Evolutionary conservation across 371 early-diverging fungal species (phyloP).

Genomic region (Mucor piriformis): DNA sequence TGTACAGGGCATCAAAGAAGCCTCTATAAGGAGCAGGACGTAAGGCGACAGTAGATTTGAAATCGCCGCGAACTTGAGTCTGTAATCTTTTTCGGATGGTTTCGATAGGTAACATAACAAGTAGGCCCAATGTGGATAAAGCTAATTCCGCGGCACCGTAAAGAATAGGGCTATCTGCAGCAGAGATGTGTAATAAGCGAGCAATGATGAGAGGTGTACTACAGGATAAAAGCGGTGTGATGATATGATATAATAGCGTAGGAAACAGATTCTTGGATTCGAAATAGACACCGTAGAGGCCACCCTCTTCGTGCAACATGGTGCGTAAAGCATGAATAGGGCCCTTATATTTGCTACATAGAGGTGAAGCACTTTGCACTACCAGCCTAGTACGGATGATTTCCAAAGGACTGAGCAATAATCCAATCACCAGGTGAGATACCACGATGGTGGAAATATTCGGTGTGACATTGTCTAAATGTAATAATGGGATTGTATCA

Average conservation of each 20-base stretch:
- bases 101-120: slow-evolving; percentile 84
- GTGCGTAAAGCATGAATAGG: slow-evolving; percentile 69
- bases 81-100: slow-evolving; percentile 85
- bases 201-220: slow-evolving; percentile 72
- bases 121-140: slow-evolving; percentile 65
- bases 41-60: slow-evolving; percentile 74
- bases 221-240: slow-evolving; percentile 73
- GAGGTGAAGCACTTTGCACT: slow-evolving; percentile 72
- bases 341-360: slow-evolving; percentile 75
- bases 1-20: slow-evolving; percentile 75
- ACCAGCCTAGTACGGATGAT: slow-evolving; percentile 72
- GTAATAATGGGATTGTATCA: slow-evolving; percentile 72
- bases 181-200: slow-evolving; percentile 62
- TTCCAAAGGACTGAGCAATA: slow-evolving; percentile 78
- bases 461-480: slow-evolving; percentile 63
- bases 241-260: slow-evolving; percentile 74
- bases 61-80: slow-evolving; percentile 68
- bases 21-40: slow-evolving; percentile 87
- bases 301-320: slow-evolving; percentile 82
- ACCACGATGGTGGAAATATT: slow-evolving; percentile 70
- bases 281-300: slow-evolving; percentile 68
- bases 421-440: slow-evolving; percentile 69
- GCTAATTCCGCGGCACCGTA: slow-evolving; percentile 69
- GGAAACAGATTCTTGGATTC: slow-evolving; percentile 67
- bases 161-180: slow-evolving; percentile 67